A percentile compares a stretch with the other conserved stretches of the same genome.
phyloP scores from a whole-genome alignment of 164 flowering plant genomes.

The Berberis thunbergii region DNA sequence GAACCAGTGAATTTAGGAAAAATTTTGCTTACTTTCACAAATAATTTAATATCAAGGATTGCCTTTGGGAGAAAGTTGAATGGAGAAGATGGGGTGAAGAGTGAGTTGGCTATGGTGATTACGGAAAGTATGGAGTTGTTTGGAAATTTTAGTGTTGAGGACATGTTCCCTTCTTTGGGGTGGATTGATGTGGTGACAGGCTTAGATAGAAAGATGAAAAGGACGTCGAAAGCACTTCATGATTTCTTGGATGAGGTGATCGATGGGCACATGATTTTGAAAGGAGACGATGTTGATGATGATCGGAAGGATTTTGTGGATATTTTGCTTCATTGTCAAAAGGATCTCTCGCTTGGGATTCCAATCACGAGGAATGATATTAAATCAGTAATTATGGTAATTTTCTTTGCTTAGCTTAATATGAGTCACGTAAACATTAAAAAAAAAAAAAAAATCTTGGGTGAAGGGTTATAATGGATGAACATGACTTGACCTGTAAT shows the following conservation, averaged over 20 bases:
- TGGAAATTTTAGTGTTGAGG: neutral
- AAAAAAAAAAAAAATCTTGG: too few species aligned
- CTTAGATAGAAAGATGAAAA: neutral
- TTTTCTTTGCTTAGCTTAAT: too few species aligned
- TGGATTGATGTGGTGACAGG: constrained; percentile 2
- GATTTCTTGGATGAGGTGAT: neutral
- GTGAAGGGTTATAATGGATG: too few species aligned
- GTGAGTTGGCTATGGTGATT: neutral
- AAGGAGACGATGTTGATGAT: neutral
- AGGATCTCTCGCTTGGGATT: too few species aligned
- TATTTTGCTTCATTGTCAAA: too few species aligned
- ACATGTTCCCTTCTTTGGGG: neutral
- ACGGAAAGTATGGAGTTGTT: neutral
- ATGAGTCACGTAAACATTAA: too few species aligned
- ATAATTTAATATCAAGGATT: neutral
- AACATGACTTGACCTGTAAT: too few species aligned
- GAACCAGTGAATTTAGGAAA: neutral
- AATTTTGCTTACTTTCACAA: neutral
- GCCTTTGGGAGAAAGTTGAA: neutral
- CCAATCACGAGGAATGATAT: too few species aligned
- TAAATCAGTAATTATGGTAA: too few species aligned
- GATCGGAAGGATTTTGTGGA: too few species aligned
- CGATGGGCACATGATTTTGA: neutral
- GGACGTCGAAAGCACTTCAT: neutral
- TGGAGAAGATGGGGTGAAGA: neutral